Base-by-base conservation (phyloP, 805 yeast genomes). In the Candida odintsovae region DNA sequence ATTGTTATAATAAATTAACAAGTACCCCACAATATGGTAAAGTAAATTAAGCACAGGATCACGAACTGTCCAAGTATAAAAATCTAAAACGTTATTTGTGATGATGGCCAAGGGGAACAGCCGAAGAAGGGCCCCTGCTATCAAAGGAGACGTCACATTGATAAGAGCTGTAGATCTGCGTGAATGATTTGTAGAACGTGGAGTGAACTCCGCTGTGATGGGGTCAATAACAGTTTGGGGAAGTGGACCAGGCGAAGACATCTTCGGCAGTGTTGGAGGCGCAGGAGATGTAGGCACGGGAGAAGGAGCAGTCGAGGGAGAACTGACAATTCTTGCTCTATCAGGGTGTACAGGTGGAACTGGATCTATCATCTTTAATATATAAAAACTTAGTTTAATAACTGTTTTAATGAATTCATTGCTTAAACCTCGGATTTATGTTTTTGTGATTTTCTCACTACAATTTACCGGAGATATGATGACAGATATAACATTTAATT, bases 41-140 rank as follows among this genome's bases (percentile, higher is more conserved):
- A 74, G 50, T 29, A 73, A 64, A 49, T 72, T 73, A 46, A 52
- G 42, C 6, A 68, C 70, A 4, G 71, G 57, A 45, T 74, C 77
- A 9, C 67, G 72, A 44, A 70, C 67, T 1, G 77, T 71, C 80
- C 80, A 75, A 1, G 77, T 71, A 37, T 72, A 52, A 15, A 71
- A 58, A 50, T 72, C 78, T 23, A 74, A 56, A 12, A 65, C 53
- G 41, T 63, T 61, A 55, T 75, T 77, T 21, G 69, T 58, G 26
- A 75, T 57, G 12, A 74, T 61, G 25, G 74, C 56, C 50, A 73
- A 67, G 1, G 80, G 78, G 50, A 73, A 74, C 28, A 71, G 65
- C 48, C 68, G 67, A 18, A 75, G 66, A 26, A 75, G 63, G 4
- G 23, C 39, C 6, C 39, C 19, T 4, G 39, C 22, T 11, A 36